Evolutionary conservation across 1,139 yeast genomes (phyloP), one percentile per base, ranked within the genome.

Genomic region (Wickerhamiella pararugosa): DNA sequence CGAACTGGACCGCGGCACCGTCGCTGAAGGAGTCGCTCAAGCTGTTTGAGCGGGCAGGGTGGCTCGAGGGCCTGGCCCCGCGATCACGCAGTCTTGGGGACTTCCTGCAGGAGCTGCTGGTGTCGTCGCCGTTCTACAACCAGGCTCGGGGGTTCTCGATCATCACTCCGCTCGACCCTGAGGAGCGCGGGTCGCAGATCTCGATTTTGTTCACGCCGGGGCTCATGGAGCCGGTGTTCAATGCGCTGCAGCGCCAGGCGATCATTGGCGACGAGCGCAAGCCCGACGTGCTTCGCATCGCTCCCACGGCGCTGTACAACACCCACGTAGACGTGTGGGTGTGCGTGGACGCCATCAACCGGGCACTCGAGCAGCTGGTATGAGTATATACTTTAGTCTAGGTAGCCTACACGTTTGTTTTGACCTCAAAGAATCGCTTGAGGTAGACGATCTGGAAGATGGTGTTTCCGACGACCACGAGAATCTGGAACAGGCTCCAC

Each of bases 381-480:
- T n/a, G 26, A 29, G 8, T n/a, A 7, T 35, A 30, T 15, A 41
- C 31, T 25, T 25, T 35, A 8, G 25, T 6, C 6, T 11, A 8
- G 25, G 34, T 5, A 6, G 32, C 5, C 65, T 71, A 86, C 45
- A 86, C 90, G 47, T 79, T 83, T 32, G 92, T 73, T 58, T 86
- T 84, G 46, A 90, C 97, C 65, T 90, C 98, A 59, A 90, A 90
- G 66, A 90, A 90, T 55, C 97, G 75, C 66, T 81, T 84, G 65
- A 90, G 73, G 66, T 86, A 90, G 66, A 81, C 82, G 51, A 90
- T 86, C 64, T 90, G 98, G 75, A 90, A 90, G 44, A 87, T 54
- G 29, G 94, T 82, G 69, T 86, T 90, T 49, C 73, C 75, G 35
- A 79, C 80, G 40, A 90, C 96, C 47, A 90, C 87, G 44, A 79